Base-by-base conservation (phyloP, 2,329 filamentous ascomycete genomes). In the Stagonosporopsis rhizophila region DNA sequence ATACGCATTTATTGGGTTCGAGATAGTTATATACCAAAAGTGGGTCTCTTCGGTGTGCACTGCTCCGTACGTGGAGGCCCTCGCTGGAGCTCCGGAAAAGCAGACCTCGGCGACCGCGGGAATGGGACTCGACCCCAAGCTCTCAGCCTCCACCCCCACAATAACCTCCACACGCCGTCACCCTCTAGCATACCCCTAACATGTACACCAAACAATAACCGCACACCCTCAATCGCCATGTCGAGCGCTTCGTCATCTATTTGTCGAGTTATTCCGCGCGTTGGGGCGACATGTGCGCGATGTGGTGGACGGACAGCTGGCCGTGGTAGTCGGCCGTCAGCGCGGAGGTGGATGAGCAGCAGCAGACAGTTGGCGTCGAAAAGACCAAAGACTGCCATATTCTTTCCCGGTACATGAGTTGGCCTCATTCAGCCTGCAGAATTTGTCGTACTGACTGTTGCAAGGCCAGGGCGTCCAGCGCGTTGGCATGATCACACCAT, bases 391-490 rank as follows among this genome's bases (percentile, higher is more conserved):
- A 77, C 74, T 4, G 74, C 74, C 30, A 69, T 77, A 6, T 77
- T 77, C 65, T 77, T 77, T 30, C 74, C 74, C 48, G 74, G 74
- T 74, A 72, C 20, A 41, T 15, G 28, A 9, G 9, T n/a, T 25
- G 20, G 6, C 22, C 37, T 25, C 46, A 3, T 4, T 4, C 34
- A 19, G n/a, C 5, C 6, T 14, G 4, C 7, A 7, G 37, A 53
- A 41, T 59, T 64, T 27, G 63, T 11, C 20, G 32, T 58, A 44
- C 67, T 70, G 25, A 69, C 35, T 30, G 28, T 11, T 28, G 34
- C 8, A 69, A 93, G 91, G 91, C 67, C 92, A 96, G 78, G 92
- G 92, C 65, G 92, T 96, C 17, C 92, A 96, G 75, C 88, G 90
- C 71, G 89, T 96, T 47, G 91, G 91, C 76, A 96, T 96, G 92